phyloP scores from a whole-genome alignment of 176 grass and related monocot species.

The Oryza meridionalis region DNA sequence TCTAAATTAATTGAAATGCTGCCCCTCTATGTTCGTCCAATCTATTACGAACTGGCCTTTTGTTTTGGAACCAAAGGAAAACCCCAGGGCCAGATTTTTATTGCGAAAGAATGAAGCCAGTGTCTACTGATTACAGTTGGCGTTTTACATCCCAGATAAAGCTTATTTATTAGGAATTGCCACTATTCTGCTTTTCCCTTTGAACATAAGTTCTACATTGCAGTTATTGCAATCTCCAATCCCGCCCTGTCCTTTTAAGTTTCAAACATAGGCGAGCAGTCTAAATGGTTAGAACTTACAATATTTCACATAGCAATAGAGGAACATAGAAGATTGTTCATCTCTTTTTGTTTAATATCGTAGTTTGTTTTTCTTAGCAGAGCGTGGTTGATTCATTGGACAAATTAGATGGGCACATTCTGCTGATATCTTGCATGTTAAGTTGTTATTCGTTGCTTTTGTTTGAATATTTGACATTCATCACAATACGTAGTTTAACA shows the following conservation, averaged over 20 bases:
- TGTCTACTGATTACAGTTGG: neutral
- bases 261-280: neutral
- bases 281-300: constrained; percentile 13
- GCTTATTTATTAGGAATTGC: neutral
- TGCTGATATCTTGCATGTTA: neutral
- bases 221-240: constrained; percentile 1
- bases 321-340: neutral
- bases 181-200: neutral
- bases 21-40: neutral
- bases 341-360: neutral
- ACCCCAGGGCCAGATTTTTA: neutral
- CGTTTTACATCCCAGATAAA: neutral
- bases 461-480: neutral
- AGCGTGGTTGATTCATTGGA: neutral
- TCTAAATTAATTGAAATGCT: neutral
- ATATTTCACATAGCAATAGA: constrained; percentile 15
- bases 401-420: constrained; percentile 6
- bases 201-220: neutral
- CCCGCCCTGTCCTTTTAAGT: neutral
- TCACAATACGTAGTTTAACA: neutral
- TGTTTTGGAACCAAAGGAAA: neutral
- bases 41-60: neutral
- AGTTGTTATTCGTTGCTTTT: neutral
- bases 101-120: neutral
- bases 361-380: constrained; percentile 11